These are phyloP conservation scores for Cutaneotrichosporon sp. DNA, from an alignment of 1,284 basidiomycete species.

Conservation along the genomic window DNA sequence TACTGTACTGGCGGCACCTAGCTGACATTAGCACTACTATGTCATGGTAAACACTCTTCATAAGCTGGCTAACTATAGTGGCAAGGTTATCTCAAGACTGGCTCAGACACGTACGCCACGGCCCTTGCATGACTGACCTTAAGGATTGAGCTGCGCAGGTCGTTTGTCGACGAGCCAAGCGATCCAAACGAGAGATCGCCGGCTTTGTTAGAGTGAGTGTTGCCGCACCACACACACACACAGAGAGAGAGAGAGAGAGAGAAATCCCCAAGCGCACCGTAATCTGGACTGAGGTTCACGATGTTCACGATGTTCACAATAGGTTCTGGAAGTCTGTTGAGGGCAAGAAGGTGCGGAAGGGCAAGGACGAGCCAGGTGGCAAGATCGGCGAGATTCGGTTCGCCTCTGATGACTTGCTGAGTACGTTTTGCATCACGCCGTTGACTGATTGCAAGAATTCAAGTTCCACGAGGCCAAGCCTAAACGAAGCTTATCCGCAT, in stretches of 20 bases:
- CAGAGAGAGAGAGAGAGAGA: too few relatives aligned
- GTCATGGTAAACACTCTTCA: constrained; percentile 31
- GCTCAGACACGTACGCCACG: constrained; percentile 33
- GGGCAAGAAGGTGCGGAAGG: constrained; percentile 14
- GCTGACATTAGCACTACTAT: constrained; percentile 31
- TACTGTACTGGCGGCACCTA: not conserved
- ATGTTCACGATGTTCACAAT: constrained; percentile 3
- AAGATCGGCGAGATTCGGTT: constrained; percentile 26
- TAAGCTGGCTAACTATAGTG: constrained; percentile 23
- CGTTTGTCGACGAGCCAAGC: constrained; percentile 18
- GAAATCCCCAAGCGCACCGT: too few relatives aligned
- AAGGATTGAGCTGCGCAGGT: constrained; percentile 29
- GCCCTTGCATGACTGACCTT: not conserved
- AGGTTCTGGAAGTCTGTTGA: constrained; percentile 33
- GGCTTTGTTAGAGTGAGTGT: constrained; percentile 25
- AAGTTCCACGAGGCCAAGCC: constrained; percentile 17
- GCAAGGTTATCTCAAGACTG: constrained; percentile 37
- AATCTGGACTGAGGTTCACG: not conserved
- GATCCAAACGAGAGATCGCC: constrained; percentile 14
- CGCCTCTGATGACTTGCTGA: constrained; percentile 24
- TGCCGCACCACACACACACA: too few relatives aligned
- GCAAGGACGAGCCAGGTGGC: constrained; percentile 29
- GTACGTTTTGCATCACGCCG: constrained; percentile 22
- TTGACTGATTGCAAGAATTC: not conserved
- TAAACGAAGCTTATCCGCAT: constrained; percentile 27